Evolutionary conservation across 176 grass and related monocot genomes (phyloP).

Genomic region (Eremochloa ophiuroides): DNA sequence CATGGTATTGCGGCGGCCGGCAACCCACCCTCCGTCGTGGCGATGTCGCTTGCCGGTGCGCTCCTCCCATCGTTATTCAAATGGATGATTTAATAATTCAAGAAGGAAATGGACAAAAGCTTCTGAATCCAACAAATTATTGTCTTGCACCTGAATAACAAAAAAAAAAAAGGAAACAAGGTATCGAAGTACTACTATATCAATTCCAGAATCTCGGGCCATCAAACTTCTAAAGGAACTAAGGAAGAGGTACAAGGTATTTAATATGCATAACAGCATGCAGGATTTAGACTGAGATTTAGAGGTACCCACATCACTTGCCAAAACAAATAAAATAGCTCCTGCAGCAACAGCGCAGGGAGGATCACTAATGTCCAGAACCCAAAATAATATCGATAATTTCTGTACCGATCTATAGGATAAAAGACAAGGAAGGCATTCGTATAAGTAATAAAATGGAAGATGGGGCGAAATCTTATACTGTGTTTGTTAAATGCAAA

Average conservation of each 20-base stretch:
- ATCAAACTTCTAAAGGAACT: not conserved
- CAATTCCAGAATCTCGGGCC: not conserved
- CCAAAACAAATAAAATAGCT: conserved; percentile 81
- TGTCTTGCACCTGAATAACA: conserved; percentile 77
- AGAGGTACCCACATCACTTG: conserved; percentile 87
- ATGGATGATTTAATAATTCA: conserved; percentile 91
- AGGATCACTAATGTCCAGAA: conserved; percentile 75
- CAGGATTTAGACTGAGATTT: conserved; percentile 4
- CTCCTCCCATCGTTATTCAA: too few species aligned
- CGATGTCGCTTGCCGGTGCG: too few species aligned
- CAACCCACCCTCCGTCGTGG: too few species aligned
- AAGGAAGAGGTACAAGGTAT: not conserved
- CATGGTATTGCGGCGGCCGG: too few species aligned
- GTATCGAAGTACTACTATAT: not conserved
- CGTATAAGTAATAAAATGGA: conserved; percentile 20
- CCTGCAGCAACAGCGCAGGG: conserved; percentile 73
- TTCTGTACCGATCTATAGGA: conserved; percentile 60
- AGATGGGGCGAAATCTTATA: not conserved
- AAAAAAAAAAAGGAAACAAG: conserved; percentile 16
- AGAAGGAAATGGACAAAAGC: conserved; percentile 84
- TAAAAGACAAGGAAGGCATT: conserved; percentile 16
- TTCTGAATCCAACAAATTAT: conserved; percentile 84
- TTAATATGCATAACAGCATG: not conserved
- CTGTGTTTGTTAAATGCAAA: not conserved
- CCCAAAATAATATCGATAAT: conserved; percentile 77